These are phyloP conservation scores for Coix lacrymajobi DNA, from an alignment of 176 grass and related monocot genomes.

Conservation along the genomic window DNA sequence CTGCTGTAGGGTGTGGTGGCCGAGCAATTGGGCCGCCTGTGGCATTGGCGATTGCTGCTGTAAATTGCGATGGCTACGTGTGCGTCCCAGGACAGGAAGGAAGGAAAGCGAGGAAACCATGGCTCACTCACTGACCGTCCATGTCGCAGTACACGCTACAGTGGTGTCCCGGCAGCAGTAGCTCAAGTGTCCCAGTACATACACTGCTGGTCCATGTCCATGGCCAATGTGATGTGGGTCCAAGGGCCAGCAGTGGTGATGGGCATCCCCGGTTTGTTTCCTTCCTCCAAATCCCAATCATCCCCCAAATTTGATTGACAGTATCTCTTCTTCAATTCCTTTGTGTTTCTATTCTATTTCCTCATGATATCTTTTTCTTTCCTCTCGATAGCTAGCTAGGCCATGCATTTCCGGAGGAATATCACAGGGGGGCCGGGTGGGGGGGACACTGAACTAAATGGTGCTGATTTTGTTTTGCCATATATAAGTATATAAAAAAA, in stretches of 20 bases:
- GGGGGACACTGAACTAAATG: background rate
- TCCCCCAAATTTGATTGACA: background rate
- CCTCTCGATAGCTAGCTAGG: background rate
- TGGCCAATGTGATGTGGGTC: conserved; percentile 20
- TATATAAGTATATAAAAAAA: background rate
- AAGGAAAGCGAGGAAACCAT: background rate
- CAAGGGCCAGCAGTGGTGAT: conserved; percentile 22
- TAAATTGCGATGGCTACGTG: background rate
- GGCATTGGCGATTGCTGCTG: background rate
- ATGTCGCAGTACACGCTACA: background rate
- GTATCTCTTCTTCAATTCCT: background rate
- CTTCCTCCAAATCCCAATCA: conserved; percentile 6
- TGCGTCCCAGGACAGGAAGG: background rate
- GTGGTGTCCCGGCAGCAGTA: conserved; percentile 12
- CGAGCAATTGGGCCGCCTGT: background rate
- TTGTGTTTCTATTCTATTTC: background rate
- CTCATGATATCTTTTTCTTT: background rate
- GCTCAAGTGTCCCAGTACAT: conserved; percentile 52
- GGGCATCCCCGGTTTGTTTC: conserved; percentile 34
- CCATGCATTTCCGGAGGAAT: background rate
- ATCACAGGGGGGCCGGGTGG: background rate
- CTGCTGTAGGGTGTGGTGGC: too few relatives aligned
- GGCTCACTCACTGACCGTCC: background rate
- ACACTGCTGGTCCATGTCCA: conserved; percentile 32
- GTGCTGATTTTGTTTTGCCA: background rate